Conservation (phyloP, 345 rosid genomes). For the Ceriops tagal region DNA sequence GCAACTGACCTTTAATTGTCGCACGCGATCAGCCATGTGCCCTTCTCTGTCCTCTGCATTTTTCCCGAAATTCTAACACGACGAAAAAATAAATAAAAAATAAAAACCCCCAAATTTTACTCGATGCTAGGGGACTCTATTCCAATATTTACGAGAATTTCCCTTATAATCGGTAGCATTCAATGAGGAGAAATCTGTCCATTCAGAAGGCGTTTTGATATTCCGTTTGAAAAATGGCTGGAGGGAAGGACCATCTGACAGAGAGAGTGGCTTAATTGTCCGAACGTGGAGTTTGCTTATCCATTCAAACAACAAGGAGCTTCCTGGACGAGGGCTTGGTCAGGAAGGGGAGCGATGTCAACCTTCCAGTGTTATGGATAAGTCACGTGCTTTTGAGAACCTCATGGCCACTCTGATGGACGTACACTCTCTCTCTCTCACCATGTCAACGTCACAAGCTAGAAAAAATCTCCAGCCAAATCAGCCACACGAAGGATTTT, state of each 20-base stretch:
- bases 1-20: background rate
- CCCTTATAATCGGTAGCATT: background rate
- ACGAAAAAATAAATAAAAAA: too few relatives aligned
- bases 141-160: background rate
- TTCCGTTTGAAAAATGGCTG: background rate
- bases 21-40: constrained; percentile 1
- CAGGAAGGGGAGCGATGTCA: background rate
- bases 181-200: background rate
- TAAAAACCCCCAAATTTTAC: background rate
- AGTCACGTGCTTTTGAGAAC: too few relatives aligned
- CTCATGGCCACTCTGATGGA: too few relatives aligned
- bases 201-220: background rate
- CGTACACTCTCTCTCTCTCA: too few relatives aligned
- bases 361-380: too few relatives aligned
- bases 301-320: constrained; percentile 17
- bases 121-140: background rate
- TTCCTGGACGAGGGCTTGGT: background rate
- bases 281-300: constrained; percentile 3
- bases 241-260: background rate
- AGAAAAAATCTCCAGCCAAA: too few relatives aligned
- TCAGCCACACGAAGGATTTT: too few relatives aligned
- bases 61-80: background rate
- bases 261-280: background rate
- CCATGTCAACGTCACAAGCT: too few relatives aligned
- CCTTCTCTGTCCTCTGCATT: background rate